Base-by-base conservation (phyloP, 164 flowering plant genomes). In the Litsea cubeba region DNA sequence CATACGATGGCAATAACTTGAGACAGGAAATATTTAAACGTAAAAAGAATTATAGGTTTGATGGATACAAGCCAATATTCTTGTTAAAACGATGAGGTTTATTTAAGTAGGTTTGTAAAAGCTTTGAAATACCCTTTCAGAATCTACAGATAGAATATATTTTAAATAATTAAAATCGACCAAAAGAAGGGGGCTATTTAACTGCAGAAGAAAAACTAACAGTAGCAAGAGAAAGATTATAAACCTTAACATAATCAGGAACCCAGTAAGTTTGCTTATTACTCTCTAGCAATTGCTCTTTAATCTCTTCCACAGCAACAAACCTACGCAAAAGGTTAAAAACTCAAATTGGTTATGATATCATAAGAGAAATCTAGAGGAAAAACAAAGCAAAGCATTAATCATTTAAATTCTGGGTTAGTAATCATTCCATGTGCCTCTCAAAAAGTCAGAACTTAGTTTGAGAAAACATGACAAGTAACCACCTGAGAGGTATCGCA, bases 231-330 rank as follows among this genome's bases (percentile, higher is more conserved):
- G 65, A 69, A 8, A 25, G 65, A 40, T 54, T 24, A 10, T 78
- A 46, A 62, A 94, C 98, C 98, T 96, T 96, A 65, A 96, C 98
- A 87, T 87, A 92, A 81, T 90, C 95, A 74, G 99, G 99, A 71
- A 96, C 99, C 99, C 99, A 96, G 71, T 92, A 90, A 32, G 99
- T 96, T 79, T 86, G 82, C 71, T 87, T 85, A 85, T 92, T 94
- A 81, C 87, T 91, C 72, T 92, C 93, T 50, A 96, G 79, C 84
- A 96, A 82, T 76, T 91, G 84, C 60, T 87, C 93, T 78, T 94
- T 96, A 71, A 94, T 75, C 77, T 77, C 77, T 76, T 96, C 99
- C 32, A 94, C 99, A 12, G 85, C 83, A 72, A 96, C 89, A 82
- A 94, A 96, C 98, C 97, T 94, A 74, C 25, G 70, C 20, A 73